phyloP scores from a whole-genome alignment of 192 early-diverging fungal species.

The Backusella liffmaniae region DNA sequence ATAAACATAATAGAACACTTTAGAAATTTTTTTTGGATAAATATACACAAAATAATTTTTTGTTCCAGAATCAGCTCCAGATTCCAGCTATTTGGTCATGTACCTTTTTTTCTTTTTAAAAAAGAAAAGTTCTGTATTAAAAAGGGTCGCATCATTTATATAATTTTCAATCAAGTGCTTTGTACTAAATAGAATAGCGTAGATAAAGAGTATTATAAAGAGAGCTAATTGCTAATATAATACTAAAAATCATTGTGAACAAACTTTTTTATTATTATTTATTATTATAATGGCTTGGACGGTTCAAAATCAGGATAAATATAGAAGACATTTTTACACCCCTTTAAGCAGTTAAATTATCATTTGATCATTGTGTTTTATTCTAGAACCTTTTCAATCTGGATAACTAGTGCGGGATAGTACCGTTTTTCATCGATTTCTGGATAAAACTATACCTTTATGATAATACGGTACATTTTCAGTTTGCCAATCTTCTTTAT shows the following conservation, averaged over 20 bases:
- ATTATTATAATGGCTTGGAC: neutral
- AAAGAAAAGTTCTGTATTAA: neutral
- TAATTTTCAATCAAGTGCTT: neutral
- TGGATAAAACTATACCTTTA: neutral
- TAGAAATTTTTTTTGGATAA: neutral
- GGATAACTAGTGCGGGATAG: neutral
- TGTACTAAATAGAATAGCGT: neutral
- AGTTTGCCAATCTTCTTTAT: neutral
- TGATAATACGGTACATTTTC: neutral
- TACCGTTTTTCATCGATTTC: neutral
- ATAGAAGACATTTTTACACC: neutral
- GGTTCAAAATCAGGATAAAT: neutral
- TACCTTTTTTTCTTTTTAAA: neutral
- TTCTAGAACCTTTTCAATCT: constrained; percentile 5
- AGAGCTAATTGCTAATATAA: neutral
- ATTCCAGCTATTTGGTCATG: neutral
- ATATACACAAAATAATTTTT: neutral
- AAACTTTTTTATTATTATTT: neutral
- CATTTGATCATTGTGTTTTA: neutral
- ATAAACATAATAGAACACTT: neutral
- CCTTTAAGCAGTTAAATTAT: neutral
- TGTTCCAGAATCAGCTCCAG: neutral
- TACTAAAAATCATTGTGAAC: neutral
- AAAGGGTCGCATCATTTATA: neutral
- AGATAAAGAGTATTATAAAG: neutral